Percentiles rank a stretch among this genome's conserved stretches.
These are phyloP conservation scores for Myrica gale DNA, from an alignment of 306 rosid species.

Conservation along the genomic window DNA sequence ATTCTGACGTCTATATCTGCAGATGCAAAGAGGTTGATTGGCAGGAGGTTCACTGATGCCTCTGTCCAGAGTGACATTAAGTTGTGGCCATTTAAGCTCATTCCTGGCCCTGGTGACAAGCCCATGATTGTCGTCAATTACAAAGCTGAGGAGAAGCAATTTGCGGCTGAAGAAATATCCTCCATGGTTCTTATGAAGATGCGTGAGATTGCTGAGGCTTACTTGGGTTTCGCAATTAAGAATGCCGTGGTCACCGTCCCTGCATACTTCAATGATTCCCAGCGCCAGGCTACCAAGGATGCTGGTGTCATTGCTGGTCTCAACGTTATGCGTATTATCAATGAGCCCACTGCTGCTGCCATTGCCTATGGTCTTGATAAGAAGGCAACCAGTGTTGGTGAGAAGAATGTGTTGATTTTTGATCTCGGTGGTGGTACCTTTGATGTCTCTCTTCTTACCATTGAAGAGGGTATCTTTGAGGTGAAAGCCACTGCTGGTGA, in stretches of 20 bases:
- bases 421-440: slow-evolving; percentile 75
- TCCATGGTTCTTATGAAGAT: slow-evolving; percentile 67
- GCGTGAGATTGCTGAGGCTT: slow-evolving; percentile 77
- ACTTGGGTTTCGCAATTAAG: slow-evolving; percentile 52
- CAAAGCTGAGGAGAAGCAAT: slow-evolving; percentile 59
- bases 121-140: slow-evolving; percentile 50
- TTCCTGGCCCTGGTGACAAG: slow-evolving; percentile 52
- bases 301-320: slow-evolving; percentile 68
- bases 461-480: slow-evolving; percentile 76
- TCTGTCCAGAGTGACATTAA: slow-evolving; percentile 65
- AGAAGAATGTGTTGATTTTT: slow-evolving; percentile 62
- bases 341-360: slow-evolving; percentile 71
- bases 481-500: slow-evolving; percentile 76
- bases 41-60: slow-evolving; percentile 52
- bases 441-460: slow-evolving; percentile 67
- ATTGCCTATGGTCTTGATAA: slow-evolving; percentile 76
- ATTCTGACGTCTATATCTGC: neutral
- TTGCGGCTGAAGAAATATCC: slow-evolving; percentile 62
- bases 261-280: slow-evolving; percentile 63
- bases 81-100: slow-evolving; percentile 63
- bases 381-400: slow-evolving; percentile 65
- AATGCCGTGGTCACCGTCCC: slow-evolving; percentile 71
- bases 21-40: slow-evolving; percentile 74
- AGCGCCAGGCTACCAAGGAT: slow-evolving; percentile 67
- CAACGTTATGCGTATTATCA: slow-evolving; percentile 61